Percentiles rank a stretch among this genome's conserved stretches.
Conservation (phyloP, 169 alveolate genomes). For the Cryptosporidium andersoni region DNA sequence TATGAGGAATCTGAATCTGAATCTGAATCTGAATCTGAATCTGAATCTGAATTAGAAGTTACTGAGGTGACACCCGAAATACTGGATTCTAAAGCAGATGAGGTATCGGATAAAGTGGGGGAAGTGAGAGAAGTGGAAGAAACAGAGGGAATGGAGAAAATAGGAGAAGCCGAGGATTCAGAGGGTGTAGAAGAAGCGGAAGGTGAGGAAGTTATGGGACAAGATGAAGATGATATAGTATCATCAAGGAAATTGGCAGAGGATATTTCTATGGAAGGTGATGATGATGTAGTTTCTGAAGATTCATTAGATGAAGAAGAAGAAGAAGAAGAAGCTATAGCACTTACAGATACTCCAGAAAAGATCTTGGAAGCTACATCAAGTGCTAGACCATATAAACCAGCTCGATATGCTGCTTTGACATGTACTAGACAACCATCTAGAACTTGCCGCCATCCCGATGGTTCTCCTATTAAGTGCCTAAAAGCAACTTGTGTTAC, state of each 20-base stretch:
- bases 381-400: slow-evolving; percentile 6
- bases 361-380: slow-evolving; percentile 5
- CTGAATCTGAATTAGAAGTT: no score
- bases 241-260: slow-evolving; percentile 24
- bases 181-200: not conserved
- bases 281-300: not conserved
- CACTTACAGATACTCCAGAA: slow-evolving; percentile 24
- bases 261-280: slow-evolving; percentile 11
- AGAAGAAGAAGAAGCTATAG: not conserved
- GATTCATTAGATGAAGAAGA: not conserved
- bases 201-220: not conserved
- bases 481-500: slow-evolving; percentile 33
- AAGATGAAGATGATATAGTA: no score
- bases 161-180: not conserved
- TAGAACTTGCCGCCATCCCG: not conserved
- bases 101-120: no score
- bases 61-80: no score
- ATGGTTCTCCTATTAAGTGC: slow-evolving; percentile 48
- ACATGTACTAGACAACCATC: slow-evolving; percentile 45
- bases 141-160: not conserved
- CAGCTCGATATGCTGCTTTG: slow-evolving; percentile 35
- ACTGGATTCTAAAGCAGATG: no score
- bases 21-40: no score
- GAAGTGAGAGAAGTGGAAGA: no score
- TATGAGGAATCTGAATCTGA: no score